A percentile compares a stretch with the other conserved stretches of the same genome.
Conservation (phyloP, 495 filamentous ascomycete genomes). For the Astrocystis sublimbata region DNA sequence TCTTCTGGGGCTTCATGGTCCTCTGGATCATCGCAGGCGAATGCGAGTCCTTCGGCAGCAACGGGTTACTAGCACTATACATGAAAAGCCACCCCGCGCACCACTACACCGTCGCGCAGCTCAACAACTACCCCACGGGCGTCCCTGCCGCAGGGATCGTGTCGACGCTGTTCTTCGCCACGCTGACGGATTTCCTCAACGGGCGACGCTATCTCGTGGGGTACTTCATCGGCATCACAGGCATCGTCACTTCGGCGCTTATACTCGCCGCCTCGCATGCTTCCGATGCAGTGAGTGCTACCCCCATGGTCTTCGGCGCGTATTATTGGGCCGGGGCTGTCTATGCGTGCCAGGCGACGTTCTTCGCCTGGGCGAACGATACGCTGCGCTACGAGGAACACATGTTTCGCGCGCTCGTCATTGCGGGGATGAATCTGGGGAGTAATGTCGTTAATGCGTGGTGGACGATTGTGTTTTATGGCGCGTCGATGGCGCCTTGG, state of each 20-base stretch:
- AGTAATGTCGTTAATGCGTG: slow-evolving; percentile 59
- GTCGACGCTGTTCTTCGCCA: slow-evolving; percentile 55
- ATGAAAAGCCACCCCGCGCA: slow-evolving; percentile 41
- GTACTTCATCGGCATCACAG: slow-evolving; percentile 55
- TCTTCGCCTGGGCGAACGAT: slow-evolving; percentile 66
- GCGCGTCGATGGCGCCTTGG: slow-evolving; percentile 56
- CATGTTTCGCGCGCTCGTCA: slow-evolving; percentile 48
- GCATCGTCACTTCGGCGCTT: slow-evolving; percentile 48
- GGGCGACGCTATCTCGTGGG: slow-evolving; percentile 54
- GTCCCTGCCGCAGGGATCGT: slow-evolving; percentile 52
- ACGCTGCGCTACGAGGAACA: slow-evolving; percentile 48
- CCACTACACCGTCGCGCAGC: slow-evolving; percentile 45
- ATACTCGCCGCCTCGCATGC: slow-evolving; percentile 47
- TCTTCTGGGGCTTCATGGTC: slow-evolving; percentile 53
- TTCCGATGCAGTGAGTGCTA: slow-evolving; percentile 33
- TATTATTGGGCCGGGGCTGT: slow-evolving; percentile 58
- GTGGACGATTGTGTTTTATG: slow-evolving; percentile 68
- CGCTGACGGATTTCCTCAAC: slow-evolving; percentile 52
- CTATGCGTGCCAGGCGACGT: slow-evolving; percentile 60
- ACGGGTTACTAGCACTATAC: slow-evolving; percentile 47
- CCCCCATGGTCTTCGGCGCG: slow-evolving; percentile 45
- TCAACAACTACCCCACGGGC: slow-evolving; percentile 53
- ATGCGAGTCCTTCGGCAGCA: slow-evolving; percentile 53
- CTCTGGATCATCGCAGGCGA: slow-evolving; percentile 53
- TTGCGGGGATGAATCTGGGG: slow-evolving; percentile 59